Percentiles rank a stretch among this genome's conserved stretches.
Conservation (phyloP, 495 filamentous ascomycete species). For the Aspergillus cristatus region DNA sequence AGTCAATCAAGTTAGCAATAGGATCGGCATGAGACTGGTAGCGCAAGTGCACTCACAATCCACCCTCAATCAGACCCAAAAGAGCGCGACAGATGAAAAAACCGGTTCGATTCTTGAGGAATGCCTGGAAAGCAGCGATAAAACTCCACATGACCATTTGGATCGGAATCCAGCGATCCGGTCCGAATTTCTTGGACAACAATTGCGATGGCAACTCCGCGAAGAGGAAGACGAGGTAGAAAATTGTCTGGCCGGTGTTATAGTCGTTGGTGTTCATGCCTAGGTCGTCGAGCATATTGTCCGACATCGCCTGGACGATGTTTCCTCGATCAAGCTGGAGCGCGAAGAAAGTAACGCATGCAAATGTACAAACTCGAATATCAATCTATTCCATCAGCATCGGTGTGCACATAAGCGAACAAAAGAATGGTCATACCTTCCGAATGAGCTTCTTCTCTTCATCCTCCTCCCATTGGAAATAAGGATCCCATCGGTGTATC, state of each 20-base stretch:
- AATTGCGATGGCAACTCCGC: constrained; percentile 70
- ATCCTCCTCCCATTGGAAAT: constrained; percentile 57
- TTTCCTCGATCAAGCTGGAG: constrained; percentile 76
- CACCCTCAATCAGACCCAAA: constrained; percentile 68
- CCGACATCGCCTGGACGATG: constrained; percentile 59
- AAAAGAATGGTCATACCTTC: constrained; percentile 37
- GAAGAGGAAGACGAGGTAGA: constrained; percentile 52
- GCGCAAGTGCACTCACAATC: constrained; percentile 41
- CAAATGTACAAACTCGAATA: constrained; percentile 48
- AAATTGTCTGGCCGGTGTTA: constrained; percentile 70
- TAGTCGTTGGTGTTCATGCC: constrained; percentile 65
- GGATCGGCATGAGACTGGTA: constrained; percentile 14
- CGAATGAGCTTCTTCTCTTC: constrained; percentile 61
- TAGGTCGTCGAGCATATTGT: constrained; percentile 56
- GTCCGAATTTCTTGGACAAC: constrained; percentile 63
- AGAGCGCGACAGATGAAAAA: constrained; percentile 59
- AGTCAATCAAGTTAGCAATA: constrained; percentile 1
- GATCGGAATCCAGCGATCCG: constrained; percentile 76
- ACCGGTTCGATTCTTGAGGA: constrained; percentile 47
- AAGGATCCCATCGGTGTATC: constrained; percentile 65
- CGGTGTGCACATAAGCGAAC: not conserved
- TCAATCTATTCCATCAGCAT: constrained; percentile 37
- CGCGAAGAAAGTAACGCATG: constrained; percentile 74
- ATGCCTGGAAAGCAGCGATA: constrained; percentile 59
- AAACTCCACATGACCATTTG: constrained; percentile 76